These are phyloP conservation scores for Solanum sitiens DNA, from an alignment of 257 asterid species.

Conservation along the genomic window DNA sequence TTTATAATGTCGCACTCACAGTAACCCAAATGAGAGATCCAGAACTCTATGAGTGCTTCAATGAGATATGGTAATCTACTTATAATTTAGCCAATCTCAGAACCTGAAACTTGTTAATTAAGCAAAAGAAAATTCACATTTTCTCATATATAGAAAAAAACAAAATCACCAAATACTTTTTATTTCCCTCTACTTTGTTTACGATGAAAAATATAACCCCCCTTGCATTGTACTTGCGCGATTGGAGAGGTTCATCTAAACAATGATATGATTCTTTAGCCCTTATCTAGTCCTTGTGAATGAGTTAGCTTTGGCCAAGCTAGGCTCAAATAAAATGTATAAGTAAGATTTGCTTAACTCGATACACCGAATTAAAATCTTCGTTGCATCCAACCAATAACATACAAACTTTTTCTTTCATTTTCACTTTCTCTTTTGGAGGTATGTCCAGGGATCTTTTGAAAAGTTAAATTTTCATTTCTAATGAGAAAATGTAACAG, in stretches of 20 bases:
- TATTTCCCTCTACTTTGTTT: background rate
- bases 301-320: background rate
- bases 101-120: background rate
- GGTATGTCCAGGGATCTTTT: background rate
- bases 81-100: background rate
- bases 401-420: background rate
- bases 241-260: background rate
- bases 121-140: background rate
- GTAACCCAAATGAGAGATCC: background rate
- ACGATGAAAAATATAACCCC: background rate
- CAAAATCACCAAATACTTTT: background rate
- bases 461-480: background rate
- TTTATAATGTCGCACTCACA: background rate
- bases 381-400: background rate
- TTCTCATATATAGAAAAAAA: background rate
- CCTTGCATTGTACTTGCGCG: background rate
- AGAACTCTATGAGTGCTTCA: background rate
- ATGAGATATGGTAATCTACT: background rate
- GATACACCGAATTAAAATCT: background rate
- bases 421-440: background rate
- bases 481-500: background rate
- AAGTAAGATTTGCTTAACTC: background rate
- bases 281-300: background rate
- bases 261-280: background rate
- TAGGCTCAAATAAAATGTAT: background rate